phyloP scores from a whole-genome alignment of 768 basidiomycete species.

The Suillus sp. region DNA sequence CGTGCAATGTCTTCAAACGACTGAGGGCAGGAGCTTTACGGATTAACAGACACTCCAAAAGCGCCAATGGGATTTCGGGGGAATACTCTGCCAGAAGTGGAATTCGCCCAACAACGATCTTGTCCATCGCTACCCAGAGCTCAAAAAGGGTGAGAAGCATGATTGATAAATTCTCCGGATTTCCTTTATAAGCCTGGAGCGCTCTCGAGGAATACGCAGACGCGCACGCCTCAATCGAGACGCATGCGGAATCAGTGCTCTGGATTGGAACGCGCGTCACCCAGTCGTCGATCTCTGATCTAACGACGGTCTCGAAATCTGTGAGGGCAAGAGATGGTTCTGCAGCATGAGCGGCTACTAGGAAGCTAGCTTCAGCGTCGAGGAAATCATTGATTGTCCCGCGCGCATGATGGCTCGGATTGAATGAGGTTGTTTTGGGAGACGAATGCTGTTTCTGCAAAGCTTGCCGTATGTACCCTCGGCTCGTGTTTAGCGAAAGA shows the following conservation, averaged over 20 bases:
- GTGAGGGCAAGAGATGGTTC: conserved; percentile 28
- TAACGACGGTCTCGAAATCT: conserved; percentile 41
- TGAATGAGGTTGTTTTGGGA: background rate
- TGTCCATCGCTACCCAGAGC: conserved; percentile 41
- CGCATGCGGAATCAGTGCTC: conserved; percentile 18
- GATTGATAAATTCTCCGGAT: conserved; percentile 42
- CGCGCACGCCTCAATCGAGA: conserved; percentile 26
- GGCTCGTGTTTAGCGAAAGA: conserved; percentile 36
- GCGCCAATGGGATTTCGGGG: conserved; percentile 33
- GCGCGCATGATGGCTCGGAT: conserved; percentile 10
- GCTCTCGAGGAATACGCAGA: conserved; percentile 33
- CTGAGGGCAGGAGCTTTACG: conserved; percentile 29
- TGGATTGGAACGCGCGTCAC: conserved; percentile 19
- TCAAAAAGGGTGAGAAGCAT: conserved; percentile 44
- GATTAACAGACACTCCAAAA: conserved; percentile 33
- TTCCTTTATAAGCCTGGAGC: conserved; percentile 27
- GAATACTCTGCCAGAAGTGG: conserved; percentile 35
- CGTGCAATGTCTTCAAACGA: conserved; percentile 29
- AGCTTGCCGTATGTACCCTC: conserved; percentile 29
- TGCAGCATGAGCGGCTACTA: conserved; percentile 10
- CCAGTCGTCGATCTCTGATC: conserved; percentile 38
- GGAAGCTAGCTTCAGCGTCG: conserved; percentile 14
- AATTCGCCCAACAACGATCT: conserved; percentile 18
- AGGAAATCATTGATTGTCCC: conserved; percentile 24
- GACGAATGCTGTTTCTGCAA: conserved; percentile 7